Evolutionary conservation across 148 eudicot species (phyloP).

Genomic region (Gaultheria prostrata): DNA sequence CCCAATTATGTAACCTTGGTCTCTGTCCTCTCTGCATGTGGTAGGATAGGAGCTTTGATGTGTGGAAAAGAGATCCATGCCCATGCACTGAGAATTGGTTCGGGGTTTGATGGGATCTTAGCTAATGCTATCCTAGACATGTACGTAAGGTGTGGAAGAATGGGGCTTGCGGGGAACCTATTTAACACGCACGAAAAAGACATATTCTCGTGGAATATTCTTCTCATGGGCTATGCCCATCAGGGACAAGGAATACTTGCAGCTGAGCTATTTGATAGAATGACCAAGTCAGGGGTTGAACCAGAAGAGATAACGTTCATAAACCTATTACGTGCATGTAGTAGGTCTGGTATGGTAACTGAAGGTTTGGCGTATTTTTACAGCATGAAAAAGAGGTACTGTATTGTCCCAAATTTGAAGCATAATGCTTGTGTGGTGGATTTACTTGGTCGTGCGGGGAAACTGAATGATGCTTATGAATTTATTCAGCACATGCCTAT

Average conservation of each 20-base stretch:
- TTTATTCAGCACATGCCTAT: slow-evolving; percentile 71
- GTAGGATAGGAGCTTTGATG: slow-evolving; percentile 76
- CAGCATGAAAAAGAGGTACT: slow-evolving; percentile 47
- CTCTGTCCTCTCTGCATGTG: slow-evolving; percentile 76
- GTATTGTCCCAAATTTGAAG: slow-evolving; percentile 62
- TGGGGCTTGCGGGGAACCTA: slow-evolving; percentile 58
- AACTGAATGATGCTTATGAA: slow-evolving; percentile 53
- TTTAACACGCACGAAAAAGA: slow-evolving; percentile 53
- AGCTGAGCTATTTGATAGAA: slow-evolving; percentile 49
- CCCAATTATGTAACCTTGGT: slow-evolving; percentile 78
- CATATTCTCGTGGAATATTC: slow-evolving; percentile 76
- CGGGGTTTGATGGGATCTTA: slow-evolving; percentile 57
- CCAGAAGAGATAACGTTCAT: slow-evolving; percentile 78
- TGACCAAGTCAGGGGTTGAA: slow-evolving; percentile 46
- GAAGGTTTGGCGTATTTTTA: slow-evolving; percentile 70
- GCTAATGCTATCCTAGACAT: slow-evolving; percentile 81
- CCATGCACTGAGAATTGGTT: slow-evolving; percentile 57
- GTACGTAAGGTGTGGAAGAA: slow-evolving; percentile 90
- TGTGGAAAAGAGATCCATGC: slow-evolving; percentile 95
- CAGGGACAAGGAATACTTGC: slow-evolving; percentile 56
- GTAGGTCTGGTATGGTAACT: slow-evolving; percentile 76
- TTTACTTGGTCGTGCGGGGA: slow-evolving; percentile 92
- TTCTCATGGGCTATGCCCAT: slow-evolving; percentile 73
- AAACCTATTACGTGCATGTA: slow-evolving; percentile 71
- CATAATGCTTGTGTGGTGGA: slow-evolving; percentile 92